Evolutionary conservation across 306 rosid genomes (phyloP), one percentile per base, ranked within the genome.

Genomic region (Cicer bijugum): DNA sequence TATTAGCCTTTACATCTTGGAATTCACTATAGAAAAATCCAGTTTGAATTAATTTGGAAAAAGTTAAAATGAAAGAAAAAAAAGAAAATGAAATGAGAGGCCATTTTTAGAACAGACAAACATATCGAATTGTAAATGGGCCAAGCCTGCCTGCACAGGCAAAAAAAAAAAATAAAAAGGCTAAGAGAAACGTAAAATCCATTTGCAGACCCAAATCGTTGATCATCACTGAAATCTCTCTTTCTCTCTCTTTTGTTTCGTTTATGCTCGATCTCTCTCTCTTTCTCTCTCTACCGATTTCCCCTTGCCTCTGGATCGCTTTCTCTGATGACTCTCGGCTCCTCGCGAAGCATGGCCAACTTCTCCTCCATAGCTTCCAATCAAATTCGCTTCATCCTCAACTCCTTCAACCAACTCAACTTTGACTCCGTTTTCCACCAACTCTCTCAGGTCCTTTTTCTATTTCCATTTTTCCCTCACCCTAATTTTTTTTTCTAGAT

Each of bases 361-460:
- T 86, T 92, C 48, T 86, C 97, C 67, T 78, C 87, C 68, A 74
- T 84, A 33, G 58, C 86, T 55, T 84, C 96, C 67, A 86, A 77
- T 75, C 97, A 91, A 89, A 90, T 95, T 88, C 97, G 96, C 6
- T 89, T 88, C 75, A 88, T 91, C 73, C 97, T 95, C 48, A 90
- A 77, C 67, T 85, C 92, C 75, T 75, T 91, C 77, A 85, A 82
- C 78, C 86, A 91, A 16, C 81, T 88, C 78, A 91, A 90, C 89
- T 80, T 82, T 33, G 99, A 91, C 84, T 84, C 92, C 46, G 71
- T 95, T 78, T 82, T 87, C 75, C 88, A 69, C 6, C 93, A 89
- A 80, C 96, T 92, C 57, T 85, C 77, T 43, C 93, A 86, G 97
- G 99, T 92, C 15, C 5, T 67, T 46, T 45, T 2, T 15, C n/a